Evolutionary conservation across 2,329 filamentous ascomycete genomes (phyloP).

Genomic region (Colletotrichum nymphaeae): DNA sequence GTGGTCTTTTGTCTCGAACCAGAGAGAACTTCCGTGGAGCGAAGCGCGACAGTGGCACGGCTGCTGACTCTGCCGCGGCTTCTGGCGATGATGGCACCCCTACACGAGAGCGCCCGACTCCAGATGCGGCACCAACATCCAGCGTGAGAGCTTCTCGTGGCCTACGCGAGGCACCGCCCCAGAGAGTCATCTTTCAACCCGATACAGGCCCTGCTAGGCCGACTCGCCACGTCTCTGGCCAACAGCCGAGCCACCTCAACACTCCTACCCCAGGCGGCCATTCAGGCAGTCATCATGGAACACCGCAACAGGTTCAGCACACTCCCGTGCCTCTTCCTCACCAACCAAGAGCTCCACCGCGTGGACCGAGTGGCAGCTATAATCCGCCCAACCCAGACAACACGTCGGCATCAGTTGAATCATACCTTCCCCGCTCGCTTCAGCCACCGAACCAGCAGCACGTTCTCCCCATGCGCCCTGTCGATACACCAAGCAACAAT

Average conservation of each 20-base stretch:
- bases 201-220: conserved; percentile 76
- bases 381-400: conserved; percentile 67
- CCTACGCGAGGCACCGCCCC: conserved; percentile 84
- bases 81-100: conserved; percentile 57
- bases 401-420: conserved; percentile 70
- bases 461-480: conserved; percentile 76
- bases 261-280: conserved; percentile 39
- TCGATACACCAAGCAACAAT: conserved; percentile 80
- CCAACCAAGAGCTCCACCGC: conserved; percentile 43
- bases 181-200: conserved; percentile 86
- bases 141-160: conserved; percentile 70
- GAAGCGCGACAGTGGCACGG: conserved; percentile 53
- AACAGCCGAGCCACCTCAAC: conserved; percentile 38
- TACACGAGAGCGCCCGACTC: conserved; percentile 61
- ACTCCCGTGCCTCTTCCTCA: conserved; percentile 41
- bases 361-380: conserved; percentile 59
- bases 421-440: conserved; percentile 40
- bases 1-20: conserved; percentile 81
- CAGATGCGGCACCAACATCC: conserved; percentile 62
- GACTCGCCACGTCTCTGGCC: conserved; percentile 64
- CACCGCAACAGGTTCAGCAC: conserved; percentile 41
- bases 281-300: conserved; percentile 41
- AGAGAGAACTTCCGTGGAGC: conserved; percentile 75
- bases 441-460: conserved; percentile 76
- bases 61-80: conserved; percentile 32